Base-by-base conservation (phyloP, 2,329 filamentous ascomycete species). In the Penicillium sp. region DNA sequence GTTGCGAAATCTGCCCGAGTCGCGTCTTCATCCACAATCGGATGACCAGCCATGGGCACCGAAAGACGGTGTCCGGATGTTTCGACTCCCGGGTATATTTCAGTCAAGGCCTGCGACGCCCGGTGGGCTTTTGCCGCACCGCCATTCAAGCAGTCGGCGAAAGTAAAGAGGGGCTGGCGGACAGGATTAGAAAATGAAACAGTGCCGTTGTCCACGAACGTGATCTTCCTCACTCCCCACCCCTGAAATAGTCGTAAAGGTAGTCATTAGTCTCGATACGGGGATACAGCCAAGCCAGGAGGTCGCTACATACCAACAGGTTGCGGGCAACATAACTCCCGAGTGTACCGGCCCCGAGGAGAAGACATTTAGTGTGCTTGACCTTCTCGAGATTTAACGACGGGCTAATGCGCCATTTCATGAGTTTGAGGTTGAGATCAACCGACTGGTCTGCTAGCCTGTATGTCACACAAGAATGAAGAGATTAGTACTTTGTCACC, bases 181-280 rank as follows among this genome's bases (percentile, higher is more conserved):
- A 98, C 95, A 0, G 95, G 95, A 70, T 99, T 99, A 1, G 94
- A 98, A 74, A 92, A 99, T 6, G 93, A 97, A 37, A 99, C 94
- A 4, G 84, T 86, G 11, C 91, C 95, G 69, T 96, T 96, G 78
- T 99, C 95, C 63, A 99, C 87, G 73, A 99, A 96, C 0, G 93
- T 97, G 66, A 99, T 94, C 73, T 96, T 95, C 25, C 90, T 86
- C 11, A 98, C 92, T 12, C 95, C 95, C 95, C 95, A 99, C 1
- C 91, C 95, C 77, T 79, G 55, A 31, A 37, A n/a, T 48, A 6
- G 22, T 41, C 12, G 11, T 45, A 10, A 15, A 49, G 5, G 22
- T 39, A n/a, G 3, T 28, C n/a, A 20, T 51, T n/a, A 28, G 31
- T 47, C 25, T 31, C 15, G 8, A 8, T 35, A 20, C 2, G 8